These are phyloP conservation scores for Acer negundo DNA, from an alignment of 345 rosid genomes.

Conservation along the genomic window DNA sequence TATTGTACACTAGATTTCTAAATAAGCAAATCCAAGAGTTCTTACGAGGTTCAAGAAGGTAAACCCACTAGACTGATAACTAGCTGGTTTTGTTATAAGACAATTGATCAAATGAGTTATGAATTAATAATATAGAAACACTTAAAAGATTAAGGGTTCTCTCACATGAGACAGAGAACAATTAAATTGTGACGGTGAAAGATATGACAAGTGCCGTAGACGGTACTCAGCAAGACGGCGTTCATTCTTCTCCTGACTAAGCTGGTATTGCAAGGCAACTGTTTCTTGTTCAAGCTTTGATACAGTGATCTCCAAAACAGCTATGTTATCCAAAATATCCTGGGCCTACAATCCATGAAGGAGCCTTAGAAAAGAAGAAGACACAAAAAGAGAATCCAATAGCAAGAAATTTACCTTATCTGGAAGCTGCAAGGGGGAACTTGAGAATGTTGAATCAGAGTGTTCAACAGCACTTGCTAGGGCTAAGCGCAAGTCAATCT, in stretches of 20 bases:
- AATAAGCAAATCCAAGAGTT: not conserved
- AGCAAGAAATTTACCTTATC: conserved; percentile 51
- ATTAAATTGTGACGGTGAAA: conserved; percentile 32
- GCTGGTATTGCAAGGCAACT: conserved; percentile 60
- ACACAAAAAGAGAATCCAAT: conserved; percentile 16
- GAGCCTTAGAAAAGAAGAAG: conserved; percentile 17
- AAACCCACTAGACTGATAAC: not conserved
- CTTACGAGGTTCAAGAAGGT: not conserved
- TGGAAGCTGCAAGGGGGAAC: conserved; percentile 66
- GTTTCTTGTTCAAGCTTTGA: conserved; percentile 84
- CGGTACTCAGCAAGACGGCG: conserved; percentile 67
- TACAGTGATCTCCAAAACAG: conserved; percentile 65
- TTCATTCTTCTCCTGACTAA: conserved; percentile 83
- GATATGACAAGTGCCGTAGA: conserved; percentile 44
- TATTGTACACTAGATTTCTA: not conserved
- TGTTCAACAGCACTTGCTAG: conserved; percentile 70
- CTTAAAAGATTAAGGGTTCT: conserved; percentile 28
- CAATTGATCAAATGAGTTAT: not conserved
- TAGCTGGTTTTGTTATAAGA: not conserved
- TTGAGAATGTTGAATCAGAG: conserved; percentile 45
- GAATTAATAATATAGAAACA: not conserved
- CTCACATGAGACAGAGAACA: conserved; percentile 27
- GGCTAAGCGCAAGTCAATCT: conserved; percentile 65
- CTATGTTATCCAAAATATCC: conserved; percentile 74
- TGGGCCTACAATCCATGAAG: conserved; percentile 49